A percentile compares a stretch with the other conserved stretches of the same genome.
Evolutionary conservation across 148 eudicot species (phyloP).

Genomic region (Chenopodium formosanum): DNA sequence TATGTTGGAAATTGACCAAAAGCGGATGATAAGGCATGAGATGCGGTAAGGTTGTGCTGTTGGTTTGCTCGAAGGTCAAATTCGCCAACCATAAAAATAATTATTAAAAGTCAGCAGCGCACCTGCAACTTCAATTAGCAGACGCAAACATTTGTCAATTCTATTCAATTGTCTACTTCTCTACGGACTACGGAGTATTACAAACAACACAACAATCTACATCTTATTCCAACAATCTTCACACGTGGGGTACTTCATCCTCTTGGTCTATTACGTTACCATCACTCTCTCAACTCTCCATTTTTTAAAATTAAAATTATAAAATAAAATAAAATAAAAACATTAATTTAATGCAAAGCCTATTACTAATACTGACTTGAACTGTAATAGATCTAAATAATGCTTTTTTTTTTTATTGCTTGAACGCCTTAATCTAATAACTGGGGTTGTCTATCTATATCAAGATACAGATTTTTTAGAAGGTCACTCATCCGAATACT

Average conservation of each 20-base stretch:
- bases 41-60: constrained; percentile 10
- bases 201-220: not conserved
- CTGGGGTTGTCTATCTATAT: too few species aligned
- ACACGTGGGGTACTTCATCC: constrained; percentile 25
- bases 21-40: constrained; percentile 33
- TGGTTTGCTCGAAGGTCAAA: not conserved
- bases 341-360: too few species aligned
- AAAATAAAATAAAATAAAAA: too few species aligned
- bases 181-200: not conserved
- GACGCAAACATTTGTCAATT: constrained; percentile 14
- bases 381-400: too few species aligned
- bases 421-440: too few species aligned
- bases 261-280: constrained; percentile 9
- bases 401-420: too few species aligned
- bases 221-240: not conserved
- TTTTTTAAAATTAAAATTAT: too few species aligned
- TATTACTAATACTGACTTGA: too few species aligned
- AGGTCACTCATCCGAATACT: too few species aligned
- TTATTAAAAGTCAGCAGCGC: not conserved
- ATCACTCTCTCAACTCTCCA: not conserved
- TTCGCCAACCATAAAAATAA: not conserved
- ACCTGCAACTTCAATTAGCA: not conserved
- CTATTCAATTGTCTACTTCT: not conserved
- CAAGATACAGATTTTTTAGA: too few species aligned
- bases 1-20: constrained; percentile 8